These are phyloP conservation scores for Acanthamoeba culbertsoni DNA, from an alignment of 208 protist genomes.

Conservation along the genomic window DNA sequence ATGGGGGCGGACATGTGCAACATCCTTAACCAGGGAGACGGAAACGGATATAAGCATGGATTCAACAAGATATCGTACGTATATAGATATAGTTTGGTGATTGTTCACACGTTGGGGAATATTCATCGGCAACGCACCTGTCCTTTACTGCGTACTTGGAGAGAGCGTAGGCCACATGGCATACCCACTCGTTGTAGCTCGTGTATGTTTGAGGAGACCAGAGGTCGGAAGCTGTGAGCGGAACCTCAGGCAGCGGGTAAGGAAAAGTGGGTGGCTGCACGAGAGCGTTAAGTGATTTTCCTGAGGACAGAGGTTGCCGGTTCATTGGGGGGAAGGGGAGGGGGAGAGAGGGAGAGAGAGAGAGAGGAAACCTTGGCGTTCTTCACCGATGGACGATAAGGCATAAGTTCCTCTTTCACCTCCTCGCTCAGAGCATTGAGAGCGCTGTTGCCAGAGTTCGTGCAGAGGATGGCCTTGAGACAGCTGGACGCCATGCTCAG, in stretches of 20 bases:
- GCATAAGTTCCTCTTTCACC: conserved; percentile 36
- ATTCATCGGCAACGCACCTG: neutral
- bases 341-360: neutral
- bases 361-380: neutral
- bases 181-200: conserved; percentile 57
- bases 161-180: neutral
- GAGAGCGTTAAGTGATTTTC: neutral
- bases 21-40: neutral
- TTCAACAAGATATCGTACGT: neutral
- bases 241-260: neutral
- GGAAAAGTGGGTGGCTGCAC: neutral
- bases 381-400: conserved; percentile 26
- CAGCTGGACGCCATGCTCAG: neutral
- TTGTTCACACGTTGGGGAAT: neutral
- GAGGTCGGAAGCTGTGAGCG: neutral
- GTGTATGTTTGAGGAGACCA: conserved; percentile 29
- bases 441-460: neutral
- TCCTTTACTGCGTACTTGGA: neutral
- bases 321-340: too few relatives aligned
- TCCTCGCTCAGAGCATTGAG: neutral
- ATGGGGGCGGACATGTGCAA: conserved; percentile 47
- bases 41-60: neutral
- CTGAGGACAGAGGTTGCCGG: neutral
- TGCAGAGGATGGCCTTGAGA: conserved; percentile 39
- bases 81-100: neutral